Evolutionary conservation across 176 grass and related monocot genomes (phyloP).

Genomic region (Poa pratensis): DNA sequence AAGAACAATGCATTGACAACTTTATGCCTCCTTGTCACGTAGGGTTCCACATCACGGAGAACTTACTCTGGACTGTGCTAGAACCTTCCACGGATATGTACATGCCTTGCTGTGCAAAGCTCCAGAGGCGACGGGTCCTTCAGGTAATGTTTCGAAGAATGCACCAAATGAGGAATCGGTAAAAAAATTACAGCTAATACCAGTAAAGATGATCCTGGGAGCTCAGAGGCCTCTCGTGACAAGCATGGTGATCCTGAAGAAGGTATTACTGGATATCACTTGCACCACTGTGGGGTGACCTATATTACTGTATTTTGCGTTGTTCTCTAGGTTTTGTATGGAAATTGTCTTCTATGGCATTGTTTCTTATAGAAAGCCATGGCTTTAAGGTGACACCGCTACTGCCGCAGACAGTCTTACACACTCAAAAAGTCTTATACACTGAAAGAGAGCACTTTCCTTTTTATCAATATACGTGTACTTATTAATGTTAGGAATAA

Average conservation of each 20-base stretch:
- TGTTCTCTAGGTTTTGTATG: not conserved
- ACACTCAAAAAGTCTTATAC: not conserved
- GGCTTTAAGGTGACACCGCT: not conserved
- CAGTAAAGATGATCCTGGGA: constrained; percentile 41
- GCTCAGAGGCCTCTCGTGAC: constrained; percentile 54
- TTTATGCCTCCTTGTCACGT: not conserved
- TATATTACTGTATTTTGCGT: not conserved
- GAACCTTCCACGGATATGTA: not conserved
- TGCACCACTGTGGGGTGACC: not conserved
- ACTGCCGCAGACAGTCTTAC: not conserved
- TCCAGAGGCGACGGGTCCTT: not conserved
- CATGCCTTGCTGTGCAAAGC: not conserved
- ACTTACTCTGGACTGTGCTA: not conserved
- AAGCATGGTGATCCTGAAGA: not conserved
- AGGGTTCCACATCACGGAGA: not conserved
- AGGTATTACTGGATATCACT: no score
- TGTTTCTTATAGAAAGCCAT: not conserved
- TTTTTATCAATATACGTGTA: not conserved
- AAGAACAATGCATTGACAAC: not conserved
- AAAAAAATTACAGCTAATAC: constrained; percentile 40
- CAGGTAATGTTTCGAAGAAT: not conserved
- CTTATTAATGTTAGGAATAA: no score
- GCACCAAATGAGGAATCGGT: constrained; percentile 3
- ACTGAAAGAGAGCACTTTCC: not conserved
- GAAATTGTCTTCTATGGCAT: not conserved